Base-by-base conservation (phyloP, 2,329 filamentous ascomycete species). In the Exophiala sideris region DNA sequence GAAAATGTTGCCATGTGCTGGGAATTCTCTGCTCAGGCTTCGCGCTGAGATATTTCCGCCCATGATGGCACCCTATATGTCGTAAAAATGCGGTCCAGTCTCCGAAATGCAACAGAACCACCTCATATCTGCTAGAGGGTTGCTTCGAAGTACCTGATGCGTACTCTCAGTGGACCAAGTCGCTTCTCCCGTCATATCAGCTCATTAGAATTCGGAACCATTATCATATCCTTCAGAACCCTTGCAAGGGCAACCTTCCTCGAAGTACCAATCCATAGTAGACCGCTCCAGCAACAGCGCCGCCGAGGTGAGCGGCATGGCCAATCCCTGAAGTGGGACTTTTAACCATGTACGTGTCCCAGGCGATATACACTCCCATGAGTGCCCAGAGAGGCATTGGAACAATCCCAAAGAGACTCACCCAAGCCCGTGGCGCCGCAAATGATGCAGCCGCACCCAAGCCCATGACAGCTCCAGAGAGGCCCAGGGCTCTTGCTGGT, bases 221-320 rank as follows among this genome's bases (percentile, higher is more conserved):
- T 38, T 10, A 14, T 44, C 21, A 24, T 18, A 8, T n/a, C 21
- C 41, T 12, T n/a, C 21, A 24, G 3, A 11, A 3, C 21, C 6
- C 21, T 11, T 9, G 10, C 20, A 32, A n/a, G 11, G 41, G 41
- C 14, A 44, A 24, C 12, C 12, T 44, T 44, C 41, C 41, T 8
- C 54, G 44, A 11, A 56, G 45, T 7, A 39, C 18, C 9, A 50
- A 9, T 12, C 33, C 21, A 21, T 49, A 56, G n/a, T 50, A 58
- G 2, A 44, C 3, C 10, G 41, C 52, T 16, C 56, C 56, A 21
- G 49, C 51, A 8, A 41, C 29, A 7, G 48, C 44, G 11, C 56
- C 56, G 12, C 52, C 56, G 11, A 58, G 33, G 32, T 58, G 56
- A 11, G 56, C 52, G 1, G 44, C 48, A 36, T 56, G 56, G 5